Evolutionary conservation across 805 yeast genomes (phyloP).

Genomic region (Starmerella floris): DNA sequence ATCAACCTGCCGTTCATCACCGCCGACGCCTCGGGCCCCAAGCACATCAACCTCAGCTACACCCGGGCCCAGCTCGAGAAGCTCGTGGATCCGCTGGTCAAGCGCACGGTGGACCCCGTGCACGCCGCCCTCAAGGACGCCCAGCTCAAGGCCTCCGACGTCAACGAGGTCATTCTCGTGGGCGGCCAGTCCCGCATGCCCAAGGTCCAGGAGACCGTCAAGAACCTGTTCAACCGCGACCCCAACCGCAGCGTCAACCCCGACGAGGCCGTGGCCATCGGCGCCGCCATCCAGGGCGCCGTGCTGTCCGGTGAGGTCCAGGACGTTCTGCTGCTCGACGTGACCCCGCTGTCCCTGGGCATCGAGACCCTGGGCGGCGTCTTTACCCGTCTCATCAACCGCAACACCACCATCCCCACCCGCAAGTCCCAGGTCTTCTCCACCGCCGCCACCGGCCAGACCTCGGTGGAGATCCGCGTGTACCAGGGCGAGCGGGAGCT

Average conservation of each 20-base stretch:
- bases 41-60: conserved; percentile 59
- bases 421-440: conserved; percentile 94
- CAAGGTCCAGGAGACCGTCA: conserved; percentile 66
- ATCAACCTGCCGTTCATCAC: conserved; percentile 77
- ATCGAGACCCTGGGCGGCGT: conserved; percentile 98
- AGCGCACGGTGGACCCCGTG: conserved; percentile 62
- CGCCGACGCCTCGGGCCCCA: conserved; percentile 72
- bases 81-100: conserved; percentile 54
- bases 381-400: conserved; percentile 78
- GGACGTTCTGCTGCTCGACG: conserved; percentile 80
- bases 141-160: conserved; percentile 46
- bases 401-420: conserved; percentile 94
- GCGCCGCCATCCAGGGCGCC: conserved; percentile 98
- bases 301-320: conserved; percentile 89
- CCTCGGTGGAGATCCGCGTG: conserved; percentile 92
- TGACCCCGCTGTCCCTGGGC: conserved; percentile 82
- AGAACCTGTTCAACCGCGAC: conserved; percentile 61
- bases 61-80: conserved; percentile 56
- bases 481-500: conserved; percentile 99
- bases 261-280: conserved; percentile 86
- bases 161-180: conserved; percentile 70
- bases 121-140: conserved; percentile 77
- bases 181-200: conserved; percentile 94
- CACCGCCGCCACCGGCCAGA: conserved; percentile 92
- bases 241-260: conserved; percentile 92